phyloP scores from a whole-genome alignment of 495 filamentous ascomycete species.

The Cercophora sp. region DNA sequence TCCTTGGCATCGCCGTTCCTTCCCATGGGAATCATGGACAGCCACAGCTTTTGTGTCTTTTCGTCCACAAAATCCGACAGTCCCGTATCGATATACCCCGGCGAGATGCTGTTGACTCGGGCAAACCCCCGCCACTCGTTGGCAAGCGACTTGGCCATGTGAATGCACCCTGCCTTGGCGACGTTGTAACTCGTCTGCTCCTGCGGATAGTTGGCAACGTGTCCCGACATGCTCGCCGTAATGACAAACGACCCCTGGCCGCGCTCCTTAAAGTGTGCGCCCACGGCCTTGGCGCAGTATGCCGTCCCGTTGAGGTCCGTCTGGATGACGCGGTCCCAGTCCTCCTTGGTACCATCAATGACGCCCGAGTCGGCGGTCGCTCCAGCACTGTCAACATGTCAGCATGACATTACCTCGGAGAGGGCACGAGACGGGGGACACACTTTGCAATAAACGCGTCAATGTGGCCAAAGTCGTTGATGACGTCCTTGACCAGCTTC shows the following conservation, averaged over 20 bases:
- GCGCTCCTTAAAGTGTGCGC: slow-evolving; percentile 54
- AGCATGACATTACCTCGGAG: too few relatives aligned
- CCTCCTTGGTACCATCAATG: slow-evolving; percentile 37
- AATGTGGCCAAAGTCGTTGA: slow-evolving; percentile 54
- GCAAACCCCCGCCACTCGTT: slow-evolving; percentile 80
- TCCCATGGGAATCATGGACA: slow-evolving; percentile 72
- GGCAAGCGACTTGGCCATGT: slow-evolving; percentile 53
- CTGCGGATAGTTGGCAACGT: slow-evolving; percentile 74
- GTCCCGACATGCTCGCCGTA: slow-evolving; percentile 62
- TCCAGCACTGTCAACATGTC: slow-evolving; percentile 35
- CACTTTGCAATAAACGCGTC: slow-evolving; percentile 47
- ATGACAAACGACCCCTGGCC: slow-evolving; percentile 50
- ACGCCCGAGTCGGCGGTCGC: slow-evolving; percentile 41
- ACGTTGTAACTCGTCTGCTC: slow-evolving; percentile 78
- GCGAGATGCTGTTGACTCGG: slow-evolving; percentile 68
- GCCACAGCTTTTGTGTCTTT: slow-evolving; percentile 69
- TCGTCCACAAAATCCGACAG: slow-evolving; percentile 69
- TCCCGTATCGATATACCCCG: slow-evolving; percentile 77
- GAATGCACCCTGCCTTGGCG: slow-evolving; percentile 61
- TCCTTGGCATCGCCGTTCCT: slow-evolving; percentile 73
- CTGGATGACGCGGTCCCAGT: slow-evolving; percentile 54
- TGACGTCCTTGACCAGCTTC: slow-evolving; percentile 49
- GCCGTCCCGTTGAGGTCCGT: slow-evolving; percentile 64
- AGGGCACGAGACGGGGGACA: too few relatives aligned
- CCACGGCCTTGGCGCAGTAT: slow-evolving; percentile 58